phyloP scores from a whole-genome alignment of 1,139 yeast species.

The Scheffersomyces titani region DNA sequence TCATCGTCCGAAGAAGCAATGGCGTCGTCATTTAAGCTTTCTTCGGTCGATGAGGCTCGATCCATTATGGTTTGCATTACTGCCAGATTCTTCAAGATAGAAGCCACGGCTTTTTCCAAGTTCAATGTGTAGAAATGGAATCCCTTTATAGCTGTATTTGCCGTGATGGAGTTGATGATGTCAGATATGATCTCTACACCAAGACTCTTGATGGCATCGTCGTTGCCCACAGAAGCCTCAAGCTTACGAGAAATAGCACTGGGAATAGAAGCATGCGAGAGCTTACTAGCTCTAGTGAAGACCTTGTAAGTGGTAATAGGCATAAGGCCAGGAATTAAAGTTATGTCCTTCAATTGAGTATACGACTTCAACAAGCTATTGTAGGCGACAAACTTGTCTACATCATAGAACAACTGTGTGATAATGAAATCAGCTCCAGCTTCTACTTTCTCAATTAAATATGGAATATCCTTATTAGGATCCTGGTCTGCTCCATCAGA shows the following conservation, averaged over 20 bases:
- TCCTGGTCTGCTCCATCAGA: conserved; percentile 63
- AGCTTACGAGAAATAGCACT: conserved; percentile 37
- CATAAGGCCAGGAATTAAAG: conserved; percentile 90
- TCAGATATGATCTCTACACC: conserved; percentile 77
- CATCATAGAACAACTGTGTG: conserved; percentile 49
- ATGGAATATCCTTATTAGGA: conserved; percentile 65
- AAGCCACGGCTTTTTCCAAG: conserved; percentile 87
- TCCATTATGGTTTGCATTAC: conserved; percentile 38
- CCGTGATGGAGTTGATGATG: conserved; percentile 58
- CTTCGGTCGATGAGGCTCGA: conserved; percentile 12
- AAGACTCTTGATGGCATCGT: conserved; percentile 76
- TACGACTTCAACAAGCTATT: conserved; percentile 32
- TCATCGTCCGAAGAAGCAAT: conserved; percentile 38
- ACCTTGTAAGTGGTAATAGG: conserved; percentile 91
- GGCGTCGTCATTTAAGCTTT: conserved; percentile 28
- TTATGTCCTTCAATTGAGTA: conserved; percentile 44
- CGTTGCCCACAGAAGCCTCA: conserved; percentile 67
- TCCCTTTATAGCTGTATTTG: conserved; percentile 63
- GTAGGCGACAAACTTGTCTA: conserved; percentile 40
- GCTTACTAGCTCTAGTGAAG: conserved; percentile 83
- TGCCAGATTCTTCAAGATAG: conserved; percentile 65
- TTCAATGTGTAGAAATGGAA: conserved; percentile 90
- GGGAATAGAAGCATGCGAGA: conserved; percentile 91
- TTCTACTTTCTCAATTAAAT: conserved; percentile 55
- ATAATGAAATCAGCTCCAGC: conserved; percentile 51